Conservation (phyloP, 2,329 filamentous ascomycete species). For the Ophiostoma sp. region DNA sequence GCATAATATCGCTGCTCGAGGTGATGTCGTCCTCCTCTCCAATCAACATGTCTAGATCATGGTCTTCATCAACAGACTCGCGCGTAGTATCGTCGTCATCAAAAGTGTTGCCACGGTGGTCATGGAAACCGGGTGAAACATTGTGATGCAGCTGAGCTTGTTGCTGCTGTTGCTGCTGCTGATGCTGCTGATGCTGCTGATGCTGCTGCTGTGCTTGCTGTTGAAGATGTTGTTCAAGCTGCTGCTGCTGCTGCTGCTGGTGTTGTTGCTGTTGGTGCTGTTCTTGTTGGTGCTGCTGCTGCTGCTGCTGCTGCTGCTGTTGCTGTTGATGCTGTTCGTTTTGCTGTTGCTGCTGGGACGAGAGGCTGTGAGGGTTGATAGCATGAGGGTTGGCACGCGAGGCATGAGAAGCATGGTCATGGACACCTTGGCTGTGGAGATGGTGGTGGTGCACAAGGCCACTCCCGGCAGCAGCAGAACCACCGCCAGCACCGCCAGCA, state of each 20-base stretch:
- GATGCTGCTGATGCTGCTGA: not conserved
- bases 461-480: not conserved
- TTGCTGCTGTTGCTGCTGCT: conserved; percentile 11
- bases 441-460: conserved; percentile 15
- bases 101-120: conserved; percentile 22
- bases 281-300: conserved; percentile 5
- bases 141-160: conserved; percentile 19
- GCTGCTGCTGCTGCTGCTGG: conserved; percentile 20
- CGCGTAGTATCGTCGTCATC: conserved; percentile 35
- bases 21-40: conserved; percentile 39
- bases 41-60: conserved; percentile 50
- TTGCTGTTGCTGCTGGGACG: conserved; percentile 16
- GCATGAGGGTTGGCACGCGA: conserved; percentile 13
- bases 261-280: conserved; percentile 11
- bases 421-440: conserved; percentile 19
- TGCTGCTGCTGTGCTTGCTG: not conserved
- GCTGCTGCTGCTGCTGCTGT: conserved; percentile 2
- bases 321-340: conserved; percentile 16
- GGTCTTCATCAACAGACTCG: conserved; percentile 40
- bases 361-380: not conserved
- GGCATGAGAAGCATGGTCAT: conserved; percentile 7
- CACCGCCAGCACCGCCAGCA: not conserved
- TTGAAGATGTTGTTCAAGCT: conserved; percentile 14
- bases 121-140: conserved; percentile 21
- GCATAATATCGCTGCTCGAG: not conserved